Conservation (phyloP, 192 early-diverging fungal genomes). For the Cetraspora pellucida region DNA sequence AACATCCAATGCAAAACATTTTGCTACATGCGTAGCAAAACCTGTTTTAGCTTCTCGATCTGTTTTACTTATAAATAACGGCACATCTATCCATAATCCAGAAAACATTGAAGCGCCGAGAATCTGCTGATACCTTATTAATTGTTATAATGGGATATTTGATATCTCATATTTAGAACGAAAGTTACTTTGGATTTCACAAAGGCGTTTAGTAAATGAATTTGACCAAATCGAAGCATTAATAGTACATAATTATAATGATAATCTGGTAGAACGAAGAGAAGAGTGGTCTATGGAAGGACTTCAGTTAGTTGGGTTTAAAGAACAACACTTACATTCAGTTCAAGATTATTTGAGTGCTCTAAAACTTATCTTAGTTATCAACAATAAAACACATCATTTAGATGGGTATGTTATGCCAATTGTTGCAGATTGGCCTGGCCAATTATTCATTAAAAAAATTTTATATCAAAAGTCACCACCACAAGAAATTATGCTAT, state of each 20-base stretch:
- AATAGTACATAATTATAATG: not conserved
- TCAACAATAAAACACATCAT: not conserved
- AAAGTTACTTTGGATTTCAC: not conserved
- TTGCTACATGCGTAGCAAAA: not conserved
- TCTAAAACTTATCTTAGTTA: not conserved
- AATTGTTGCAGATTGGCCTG: slow-evolving; percentile 5
- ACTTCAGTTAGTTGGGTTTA: not conserved
- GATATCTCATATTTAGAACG: not conserved
- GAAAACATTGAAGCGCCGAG: not conserved
- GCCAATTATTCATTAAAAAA: slow-evolving; percentile 14
- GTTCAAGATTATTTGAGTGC: not conserved
- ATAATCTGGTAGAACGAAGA: not conserved
- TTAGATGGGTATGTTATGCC: not conserved
- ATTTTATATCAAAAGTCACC: not conserved
- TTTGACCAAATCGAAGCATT: not conserved
- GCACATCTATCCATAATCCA: not conserved
- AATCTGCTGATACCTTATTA: not conserved
- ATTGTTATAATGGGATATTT: not conserved
- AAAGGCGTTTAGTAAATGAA: not conserved
- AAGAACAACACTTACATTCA: not conserved
- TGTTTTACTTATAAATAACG: not conserved
- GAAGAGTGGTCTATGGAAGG: not conserved
- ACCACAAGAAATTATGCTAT: not conserved
- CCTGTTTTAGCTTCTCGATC: not conserved
- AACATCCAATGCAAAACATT: not conserved